phyloP scores from a whole-genome alignment of 1,284 basidiomycete genomes.

The Hymenochaete sp. region DNA sequence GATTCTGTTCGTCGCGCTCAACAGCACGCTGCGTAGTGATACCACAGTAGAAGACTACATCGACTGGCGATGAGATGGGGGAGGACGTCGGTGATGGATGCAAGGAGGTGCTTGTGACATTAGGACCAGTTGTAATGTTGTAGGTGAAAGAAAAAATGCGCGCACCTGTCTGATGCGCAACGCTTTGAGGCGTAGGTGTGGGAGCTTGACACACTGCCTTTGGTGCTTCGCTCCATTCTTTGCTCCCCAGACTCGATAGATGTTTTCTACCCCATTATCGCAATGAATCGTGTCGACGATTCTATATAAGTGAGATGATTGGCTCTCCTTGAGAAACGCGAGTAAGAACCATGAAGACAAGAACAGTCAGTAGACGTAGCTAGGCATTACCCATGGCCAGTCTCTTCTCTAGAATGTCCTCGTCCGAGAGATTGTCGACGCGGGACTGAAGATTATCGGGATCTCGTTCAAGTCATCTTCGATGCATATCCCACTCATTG shows the following conservation, averaged over 20 bases:
- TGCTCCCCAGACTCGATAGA: conserved; percentile 39
- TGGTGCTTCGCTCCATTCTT: no score
- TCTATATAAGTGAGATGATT: conserved; percentile 22
- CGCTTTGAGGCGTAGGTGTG: no score
- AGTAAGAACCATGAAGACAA: conserved; percentile 79
- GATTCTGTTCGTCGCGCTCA: conserved; percentile 85
- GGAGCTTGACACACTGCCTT: no score
- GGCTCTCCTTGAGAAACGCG: conserved; percentile 57
- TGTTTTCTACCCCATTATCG: conserved; percentile 48
- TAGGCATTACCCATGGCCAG: conserved; percentile 80
- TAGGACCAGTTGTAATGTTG: no score
- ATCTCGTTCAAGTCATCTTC: conserved; percentile 59
- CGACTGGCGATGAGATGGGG: conserved; percentile 93
- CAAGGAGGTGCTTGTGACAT: no score
- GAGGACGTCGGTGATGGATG: conserved; percentile 93
- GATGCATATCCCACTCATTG: conserved; percentile 63
- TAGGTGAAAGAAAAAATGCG: no score
- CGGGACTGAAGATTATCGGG: conserved; percentile 55
- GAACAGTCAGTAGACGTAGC: conserved; percentile 66
- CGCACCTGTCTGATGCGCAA: no score
- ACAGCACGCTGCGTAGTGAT: conserved; percentile 99
- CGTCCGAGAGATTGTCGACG: conserved; percentile 65
- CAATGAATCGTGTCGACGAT: conserved; percentile 27
- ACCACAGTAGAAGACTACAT: conserved; percentile 98
- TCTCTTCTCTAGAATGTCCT: conserved; percentile 78